phyloP scores from a whole-genome alignment of 169 alveolate genomes.

The Eimeria mitis region DNA sequence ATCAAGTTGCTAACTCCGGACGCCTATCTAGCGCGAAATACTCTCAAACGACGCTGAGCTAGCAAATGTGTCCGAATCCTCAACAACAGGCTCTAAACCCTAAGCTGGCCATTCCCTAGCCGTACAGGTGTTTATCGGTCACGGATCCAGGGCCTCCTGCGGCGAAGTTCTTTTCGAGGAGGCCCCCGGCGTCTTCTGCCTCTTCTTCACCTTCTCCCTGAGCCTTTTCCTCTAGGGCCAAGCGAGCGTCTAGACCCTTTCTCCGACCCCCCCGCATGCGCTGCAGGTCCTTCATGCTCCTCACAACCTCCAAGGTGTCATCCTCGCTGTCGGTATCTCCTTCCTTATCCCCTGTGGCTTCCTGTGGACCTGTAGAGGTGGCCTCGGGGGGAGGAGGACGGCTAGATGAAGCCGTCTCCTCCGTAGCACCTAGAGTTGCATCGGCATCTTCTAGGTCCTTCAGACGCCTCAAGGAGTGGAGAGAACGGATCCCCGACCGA shows the following conservation, averaged over 20 bases:
- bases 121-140: conserved; percentile 41
- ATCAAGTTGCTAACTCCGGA: not conserved
- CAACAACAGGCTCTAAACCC: not conserved
- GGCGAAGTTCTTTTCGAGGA: conserved; percentile 57
- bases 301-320: conserved; percentile 43
- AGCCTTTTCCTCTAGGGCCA: not conserved
- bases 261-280: conserved; percentile 67
- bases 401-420: not conserved
- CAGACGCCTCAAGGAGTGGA: conserved; percentile 43
- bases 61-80: not conserved
- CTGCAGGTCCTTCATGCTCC: conserved; percentile 65
- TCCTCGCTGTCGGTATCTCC: conserved; percentile 33
- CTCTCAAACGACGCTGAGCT: not conserved
- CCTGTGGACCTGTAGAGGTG: not conserved
- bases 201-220: conserved; percentile 25
- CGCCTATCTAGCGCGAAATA: too few relatives aligned
- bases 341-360: not conserved
- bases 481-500: not conserved
- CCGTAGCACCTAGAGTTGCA: conserved; percentile 6
- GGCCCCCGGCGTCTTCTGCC: conserved; percentile 66
- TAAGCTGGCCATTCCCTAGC: not conserved
- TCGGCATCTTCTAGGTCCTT: conserved; percentile 53
- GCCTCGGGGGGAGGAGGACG: not conserved
- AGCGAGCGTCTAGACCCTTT: conserved; percentile 42
- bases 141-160: conserved; percentile 61